Evolutionary conservation across 306 rosid genomes (phyloP), one percentile per base, ranked within the genome.

Genomic region (Cicer judaicum): DNA sequence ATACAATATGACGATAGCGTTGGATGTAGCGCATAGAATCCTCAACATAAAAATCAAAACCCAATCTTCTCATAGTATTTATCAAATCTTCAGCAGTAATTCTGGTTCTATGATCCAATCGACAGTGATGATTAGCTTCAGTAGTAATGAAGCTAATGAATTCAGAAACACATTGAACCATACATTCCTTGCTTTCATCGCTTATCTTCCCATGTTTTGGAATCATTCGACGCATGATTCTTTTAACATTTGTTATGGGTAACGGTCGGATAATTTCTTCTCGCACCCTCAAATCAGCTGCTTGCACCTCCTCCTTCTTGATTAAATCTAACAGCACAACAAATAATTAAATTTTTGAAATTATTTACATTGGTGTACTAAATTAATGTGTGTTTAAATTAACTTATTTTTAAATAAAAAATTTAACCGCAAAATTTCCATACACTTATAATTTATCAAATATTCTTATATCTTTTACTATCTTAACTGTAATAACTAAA

Each of bases 111-210:
- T 81, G 86, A 74, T 90, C 88, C 0, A 60, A 67, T 9, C 75
- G 78, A 72, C 92, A 90, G 0, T 80, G 84, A 64, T 84, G 79
- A 64, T 82, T 89, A 39, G 89, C 96, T 59, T 82, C 88, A 0
- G 75, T 73, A 0, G 96, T 88, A 55, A 90, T 61, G 76, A 86
- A 86, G 76, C 84, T 78, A 5, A 90, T 90, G 84, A 73, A 90
- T 84, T 90, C 90, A 0, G 83, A 79, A 16, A 78, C 89, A 18
- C 89, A 85, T 7, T 81, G 84, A 8, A 83, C 79, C 54, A 90
- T 64, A 0, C 65, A 68, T 79, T 79, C 89, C 59, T 90, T 90
- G 12, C 90, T 80, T 2, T 86, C 90, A 15, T 86, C 89, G 0
- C 84, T 67, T 13, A 88, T 85, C 53, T 81, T 86, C 0, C 87